A percentile compares a stretch with the other conserved stretches of the same genome.
Conservation (phyloP, 139 green algal species). For the Asterochloris erici region DNA sequence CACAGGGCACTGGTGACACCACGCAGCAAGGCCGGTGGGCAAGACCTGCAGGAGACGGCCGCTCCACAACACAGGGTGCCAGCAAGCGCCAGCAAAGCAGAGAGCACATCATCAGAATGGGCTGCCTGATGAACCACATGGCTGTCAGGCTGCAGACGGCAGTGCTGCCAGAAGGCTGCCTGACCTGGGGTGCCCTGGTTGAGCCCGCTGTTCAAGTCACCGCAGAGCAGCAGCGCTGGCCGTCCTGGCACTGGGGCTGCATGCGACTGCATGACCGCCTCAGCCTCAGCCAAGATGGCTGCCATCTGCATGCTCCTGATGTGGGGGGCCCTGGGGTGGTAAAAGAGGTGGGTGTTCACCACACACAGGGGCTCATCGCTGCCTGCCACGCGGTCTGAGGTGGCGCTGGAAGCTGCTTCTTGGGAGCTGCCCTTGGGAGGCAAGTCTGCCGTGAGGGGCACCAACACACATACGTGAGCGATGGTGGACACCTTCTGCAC, state of each 20-base stretch:
- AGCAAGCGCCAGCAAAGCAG: too few relatives aligned
- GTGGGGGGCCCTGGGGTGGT: conserved; percentile 83
- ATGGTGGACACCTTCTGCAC: conserved; percentile 47
- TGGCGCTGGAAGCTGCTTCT: not conserved
- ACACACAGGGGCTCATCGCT: conserved; percentile 41
- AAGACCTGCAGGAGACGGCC: too few relatives aligned
- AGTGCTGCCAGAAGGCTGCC: not conserved
- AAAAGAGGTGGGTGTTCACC: conserved; percentile 93
- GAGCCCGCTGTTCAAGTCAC: conserved; percentile 86
- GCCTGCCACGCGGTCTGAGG: not conserved
- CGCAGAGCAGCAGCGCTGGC: conserved; percentile 69
- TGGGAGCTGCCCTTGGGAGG: not conserved
- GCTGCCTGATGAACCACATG: too few relatives aligned
- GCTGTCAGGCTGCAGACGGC: too few relatives aligned
- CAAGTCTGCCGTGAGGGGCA: not conserved
- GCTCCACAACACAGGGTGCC: too few relatives aligned
- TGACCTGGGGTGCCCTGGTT: conserved; percentile 80
- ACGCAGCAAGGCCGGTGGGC: too few relatives aligned
- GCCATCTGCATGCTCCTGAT: conserved; percentile 83
- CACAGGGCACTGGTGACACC: not conserved
- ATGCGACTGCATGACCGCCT: conserved; percentile 18
- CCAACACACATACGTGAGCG: not conserved
- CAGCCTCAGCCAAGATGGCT: conserved; percentile 61
- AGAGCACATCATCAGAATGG: too few relatives aligned
- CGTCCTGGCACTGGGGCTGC: not conserved